Evolutionary conservation across 2,329 filamentous ascomycete species (phyloP).

Genomic region (Fulvia fulva): DNA sequence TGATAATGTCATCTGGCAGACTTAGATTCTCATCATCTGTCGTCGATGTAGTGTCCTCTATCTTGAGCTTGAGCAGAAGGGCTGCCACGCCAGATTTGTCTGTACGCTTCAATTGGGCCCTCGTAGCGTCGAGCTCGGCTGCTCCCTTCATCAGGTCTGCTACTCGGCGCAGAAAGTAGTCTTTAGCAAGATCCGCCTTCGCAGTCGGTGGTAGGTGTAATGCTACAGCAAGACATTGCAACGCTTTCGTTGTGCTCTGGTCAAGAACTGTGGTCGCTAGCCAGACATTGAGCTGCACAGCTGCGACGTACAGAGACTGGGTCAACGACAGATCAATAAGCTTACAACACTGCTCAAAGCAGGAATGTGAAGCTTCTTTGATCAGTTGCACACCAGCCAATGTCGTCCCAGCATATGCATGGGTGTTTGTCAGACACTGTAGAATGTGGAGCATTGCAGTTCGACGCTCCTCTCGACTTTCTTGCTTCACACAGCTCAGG

Average conservation of each 20-base stretch:
- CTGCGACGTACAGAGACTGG: slow-evolving; percentile 2
- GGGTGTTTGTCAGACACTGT: background rate
- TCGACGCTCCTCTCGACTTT: background rate
- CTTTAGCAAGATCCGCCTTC: slow-evolving; percentile 1
- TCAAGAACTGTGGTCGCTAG: background rate
- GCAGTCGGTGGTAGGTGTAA: background rate
- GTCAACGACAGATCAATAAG: background rate
- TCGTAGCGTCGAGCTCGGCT: background rate
- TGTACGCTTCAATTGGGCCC: background rate
- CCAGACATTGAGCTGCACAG: slow-evolving; percentile 7
- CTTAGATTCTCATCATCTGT: background rate
- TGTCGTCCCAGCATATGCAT: background rate
- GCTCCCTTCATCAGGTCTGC: background rate
- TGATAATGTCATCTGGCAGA: slow-evolving; percentile 1
- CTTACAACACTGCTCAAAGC: slow-evolving; percentile 1
- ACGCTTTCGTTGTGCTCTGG: background rate
- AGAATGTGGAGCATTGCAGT: background rate
- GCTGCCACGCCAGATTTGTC: slow-evolving; percentile 1
- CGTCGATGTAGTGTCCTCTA: background rate
- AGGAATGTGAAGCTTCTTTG: background rate
- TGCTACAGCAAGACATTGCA: background rate
- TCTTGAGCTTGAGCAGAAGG: background rate
- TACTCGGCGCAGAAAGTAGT: slow-evolving; percentile 1
- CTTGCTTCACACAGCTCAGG: background rate
- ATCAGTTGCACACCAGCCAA: background rate